These are phyloP conservation scores for Dothistroma septosporum DNA, from an alignment of 2,329 filamentous ascomycete genomes.

Conservation along the genomic window DNA sequence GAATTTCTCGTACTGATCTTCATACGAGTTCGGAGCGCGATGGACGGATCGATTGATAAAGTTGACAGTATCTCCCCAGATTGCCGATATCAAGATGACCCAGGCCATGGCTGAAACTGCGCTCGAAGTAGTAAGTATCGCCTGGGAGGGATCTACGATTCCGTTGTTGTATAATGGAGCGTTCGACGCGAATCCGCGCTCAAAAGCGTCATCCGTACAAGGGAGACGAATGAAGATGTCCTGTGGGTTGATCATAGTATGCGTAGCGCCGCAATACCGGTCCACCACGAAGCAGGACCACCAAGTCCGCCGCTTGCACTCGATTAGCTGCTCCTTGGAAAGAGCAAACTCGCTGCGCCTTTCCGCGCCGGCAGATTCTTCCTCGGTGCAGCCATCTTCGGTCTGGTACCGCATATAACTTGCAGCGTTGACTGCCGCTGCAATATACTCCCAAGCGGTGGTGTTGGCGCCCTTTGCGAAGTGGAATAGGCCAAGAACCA, in stretches of 20 bases:
- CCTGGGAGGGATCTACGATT: conserved; percentile 38
- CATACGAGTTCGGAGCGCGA: conserved; percentile 42
- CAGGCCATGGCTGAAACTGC: conserved; percentile 54
- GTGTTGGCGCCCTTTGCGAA: conserved; percentile 57
- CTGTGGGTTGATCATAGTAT: conserved; percentile 56
- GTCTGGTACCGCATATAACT: conserved; percentile 56
- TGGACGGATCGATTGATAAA: conserved; percentile 54
- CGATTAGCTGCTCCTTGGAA: conserved; percentile 47
- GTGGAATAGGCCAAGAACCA: conserved; percentile 65
- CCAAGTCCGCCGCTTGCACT: conserved; percentile 66
- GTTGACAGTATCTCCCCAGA: conserved; percentile 63
- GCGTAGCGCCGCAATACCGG: conserved; percentile 52
- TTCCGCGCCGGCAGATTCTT: conserved; percentile 12
- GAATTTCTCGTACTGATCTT: conserved; percentile 48
- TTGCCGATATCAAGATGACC: conserved; percentile 58
- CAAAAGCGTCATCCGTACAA: conserved; percentile 57
- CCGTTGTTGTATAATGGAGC: conserved; percentile 59
- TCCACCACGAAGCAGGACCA: conserved; percentile 70
- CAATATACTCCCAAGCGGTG: conserved; percentile 61
- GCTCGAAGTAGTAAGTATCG: conserved; percentile 37
- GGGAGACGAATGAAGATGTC: conserved; percentile 66
- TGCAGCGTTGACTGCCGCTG: conserved; percentile 57
- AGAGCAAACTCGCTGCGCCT: conserved; percentile 26
- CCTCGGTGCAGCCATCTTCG: conserved; percentile 46
- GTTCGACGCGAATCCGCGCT: conserved; percentile 54